These are phyloP conservation scores for Saccharomyces kudriavzevii DNA, from an alignment of 805 yeast genomes.

Conservation along the genomic window DNA sequence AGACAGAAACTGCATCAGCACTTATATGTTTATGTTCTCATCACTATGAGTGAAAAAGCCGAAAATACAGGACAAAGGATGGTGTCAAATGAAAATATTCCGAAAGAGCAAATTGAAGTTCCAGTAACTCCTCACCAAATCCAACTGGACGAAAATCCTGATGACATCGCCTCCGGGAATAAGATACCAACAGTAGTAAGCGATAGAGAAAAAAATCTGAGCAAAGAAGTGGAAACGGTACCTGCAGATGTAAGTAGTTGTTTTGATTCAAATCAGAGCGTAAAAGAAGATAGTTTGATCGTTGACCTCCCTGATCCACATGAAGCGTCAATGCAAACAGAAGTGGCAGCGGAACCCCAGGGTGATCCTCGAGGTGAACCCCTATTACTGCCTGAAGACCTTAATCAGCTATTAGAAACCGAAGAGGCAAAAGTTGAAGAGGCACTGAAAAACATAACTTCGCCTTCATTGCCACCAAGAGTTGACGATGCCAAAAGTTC, in stretches of 20 bases:
- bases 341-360: neutral
- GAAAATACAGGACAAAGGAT: neutral
- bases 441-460: conserved; percentile 3
- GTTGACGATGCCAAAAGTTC: neutral
- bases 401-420: conserved; percentile 1
- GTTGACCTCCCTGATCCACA: conserved; percentile 2
- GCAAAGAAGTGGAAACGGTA: neutral
- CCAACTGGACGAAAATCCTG: neutral
- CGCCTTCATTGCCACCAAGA: conserved; percentile 1
- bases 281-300: neutral
- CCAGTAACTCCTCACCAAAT: neutral
- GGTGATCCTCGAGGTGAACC: neutral
- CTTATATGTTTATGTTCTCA: neutral
- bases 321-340: neutral
- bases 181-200: neutral
- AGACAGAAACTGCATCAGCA: neutral
- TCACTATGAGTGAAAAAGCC: neutral
- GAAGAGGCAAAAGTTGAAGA: conserved; percentile 2
- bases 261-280: neutral
- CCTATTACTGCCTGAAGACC: neutral
- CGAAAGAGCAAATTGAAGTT: neutral
- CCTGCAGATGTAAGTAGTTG: neutral
- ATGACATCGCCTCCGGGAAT: neutral
- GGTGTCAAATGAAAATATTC: neutral
- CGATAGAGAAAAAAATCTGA: neutral